Conservation (phyloP, 2,329 filamentous ascomycete species). For the Didymella pomorum region DNA sequence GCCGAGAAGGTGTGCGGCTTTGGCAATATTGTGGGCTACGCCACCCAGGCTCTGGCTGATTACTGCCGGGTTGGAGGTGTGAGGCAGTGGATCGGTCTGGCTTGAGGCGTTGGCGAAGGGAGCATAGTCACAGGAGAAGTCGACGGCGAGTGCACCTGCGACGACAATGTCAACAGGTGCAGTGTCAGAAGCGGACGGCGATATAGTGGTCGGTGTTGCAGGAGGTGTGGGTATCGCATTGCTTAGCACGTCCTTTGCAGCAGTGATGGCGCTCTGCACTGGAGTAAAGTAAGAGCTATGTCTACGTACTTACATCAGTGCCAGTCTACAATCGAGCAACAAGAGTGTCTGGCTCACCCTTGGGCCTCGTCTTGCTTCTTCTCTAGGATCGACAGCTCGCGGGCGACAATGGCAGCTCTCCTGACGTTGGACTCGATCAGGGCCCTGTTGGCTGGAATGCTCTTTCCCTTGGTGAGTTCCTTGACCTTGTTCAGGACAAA, state of each 20-base stretch:
- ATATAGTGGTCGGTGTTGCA: slow-evolving; percentile 4
- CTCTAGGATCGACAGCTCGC: slow-evolving; percentile 67
- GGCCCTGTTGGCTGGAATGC: slow-evolving; percentile 76
- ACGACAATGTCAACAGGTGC: slow-evolving; percentile 72
- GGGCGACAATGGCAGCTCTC: slow-evolving; percentile 70
- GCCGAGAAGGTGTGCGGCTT: slow-evolving; percentile 77
- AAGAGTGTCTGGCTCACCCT: slow-evolving; percentile 50
- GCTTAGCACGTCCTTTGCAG: slow-evolving; percentile 21
- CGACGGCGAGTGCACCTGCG: slow-evolving; percentile 87
- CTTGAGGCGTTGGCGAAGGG: slow-evolving; percentile 53
- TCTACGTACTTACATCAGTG: slow-evolving; percentile 52
- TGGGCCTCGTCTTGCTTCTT: slow-evolving; percentile 42
- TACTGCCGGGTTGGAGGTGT: slow-evolving; percentile 85
- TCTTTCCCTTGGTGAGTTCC: slow-evolving; percentile 75
- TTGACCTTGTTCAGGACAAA: slow-evolving; percentile 82
- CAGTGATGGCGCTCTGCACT: slow-evolving; percentile 25
- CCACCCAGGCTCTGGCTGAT: slow-evolving; percentile 88
- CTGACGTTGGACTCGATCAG: slow-evolving; percentile 73
- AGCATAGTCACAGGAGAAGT: slow-evolving; percentile 82
- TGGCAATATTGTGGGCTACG: slow-evolving; percentile 89
- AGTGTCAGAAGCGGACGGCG: slow-evolving; percentile 2
- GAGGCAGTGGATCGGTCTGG: slow-evolving; percentile 60
- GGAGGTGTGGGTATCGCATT: slow-evolving; percentile 27
- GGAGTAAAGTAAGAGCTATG: slow-evolving; percentile 34
- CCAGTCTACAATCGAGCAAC: slow-evolving; percentile 38